phyloP scores from a whole-genome alignment of 2,329 filamentous ascomycete genomes.

The Curvularia hawaiiensis region DNA sequence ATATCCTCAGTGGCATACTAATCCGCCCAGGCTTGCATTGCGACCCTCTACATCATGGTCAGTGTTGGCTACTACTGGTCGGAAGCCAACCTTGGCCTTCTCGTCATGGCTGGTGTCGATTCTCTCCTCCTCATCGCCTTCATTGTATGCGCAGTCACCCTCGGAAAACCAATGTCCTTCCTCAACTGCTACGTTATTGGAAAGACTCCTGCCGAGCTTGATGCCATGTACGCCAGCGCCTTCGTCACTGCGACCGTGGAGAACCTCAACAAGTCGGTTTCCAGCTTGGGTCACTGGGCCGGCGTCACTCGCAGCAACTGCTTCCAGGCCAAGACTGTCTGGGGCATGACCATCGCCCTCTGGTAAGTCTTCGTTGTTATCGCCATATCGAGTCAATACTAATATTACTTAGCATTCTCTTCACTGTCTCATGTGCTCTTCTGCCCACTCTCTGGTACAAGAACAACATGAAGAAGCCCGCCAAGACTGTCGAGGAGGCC shows the following conservation, averaged over 20 bases:
- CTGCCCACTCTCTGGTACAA: slow-evolving; percentile 57
- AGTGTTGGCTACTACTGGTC: slow-evolving; percentile 82
- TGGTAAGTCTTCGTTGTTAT: slow-evolving; percentile 56
- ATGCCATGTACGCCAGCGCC: slow-evolving; percentile 56
- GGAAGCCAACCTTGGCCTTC: slow-evolving; percentile 74
- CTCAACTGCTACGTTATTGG: slow-evolving; percentile 70
- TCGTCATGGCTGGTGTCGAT: slow-evolving; percentile 73
- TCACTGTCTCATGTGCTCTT: slow-evolving; percentile 52
- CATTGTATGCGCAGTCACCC: slow-evolving; percentile 74
- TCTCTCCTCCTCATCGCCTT: slow-evolving; percentile 73
- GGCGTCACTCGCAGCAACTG: slow-evolving; percentile 68
- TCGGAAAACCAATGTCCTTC: slow-evolving; percentile 81
- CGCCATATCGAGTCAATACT: slow-evolving; percentile 2
- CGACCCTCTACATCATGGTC: slow-evolving; percentile 72
- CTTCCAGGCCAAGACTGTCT: slow-evolving; percentile 83
- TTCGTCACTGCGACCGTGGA: slow-evolving; percentile 59
- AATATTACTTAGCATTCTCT: slow-evolving; percentile 48
- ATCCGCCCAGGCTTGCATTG: slow-evolving; percentile 71
- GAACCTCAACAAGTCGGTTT: slow-evolving; percentile 58
- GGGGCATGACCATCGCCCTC: slow-evolving; percentile 82
- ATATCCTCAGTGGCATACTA: neutral
- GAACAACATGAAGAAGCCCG: slow-evolving; percentile 50
- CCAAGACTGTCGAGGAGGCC: slow-evolving; percentile 43
- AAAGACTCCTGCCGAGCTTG: slow-evolving; percentile 51
- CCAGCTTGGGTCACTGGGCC: slow-evolving; percentile 60